A percentile compares a stretch with the other conserved stretches of the same genome.
phyloP scores from a whole-genome alignment of 441 rosid genomes.

The Jatropha podagrica region DNA sequence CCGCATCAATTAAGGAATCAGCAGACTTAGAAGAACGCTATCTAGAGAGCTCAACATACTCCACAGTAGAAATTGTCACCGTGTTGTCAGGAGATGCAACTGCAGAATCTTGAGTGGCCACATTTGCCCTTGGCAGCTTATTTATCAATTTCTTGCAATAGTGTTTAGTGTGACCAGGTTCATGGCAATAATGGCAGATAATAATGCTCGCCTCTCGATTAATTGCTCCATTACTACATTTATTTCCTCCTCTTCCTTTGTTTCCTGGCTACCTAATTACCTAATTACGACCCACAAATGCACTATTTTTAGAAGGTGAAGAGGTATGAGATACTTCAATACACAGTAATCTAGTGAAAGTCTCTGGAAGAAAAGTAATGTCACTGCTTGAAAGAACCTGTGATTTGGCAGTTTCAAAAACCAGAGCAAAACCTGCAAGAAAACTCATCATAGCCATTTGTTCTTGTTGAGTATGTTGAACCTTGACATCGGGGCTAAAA shows the following conservation, averaged over 20 bases:
- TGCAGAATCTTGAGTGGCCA: no score
- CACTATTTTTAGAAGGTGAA: no score
- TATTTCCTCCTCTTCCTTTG: background rate
- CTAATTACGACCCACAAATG: background rate
- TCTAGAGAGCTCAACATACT: background rate
- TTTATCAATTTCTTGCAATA: background rate
- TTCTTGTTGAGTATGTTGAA: no score
- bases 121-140: background rate
- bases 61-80: background rate
- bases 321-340: no score
- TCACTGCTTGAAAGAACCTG: no score
- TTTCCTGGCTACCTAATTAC: background rate
- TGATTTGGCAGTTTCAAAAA: no score
- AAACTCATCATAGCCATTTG: no score
- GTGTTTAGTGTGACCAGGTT: background rate
- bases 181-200: background rate
- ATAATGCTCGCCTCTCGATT: background rate
- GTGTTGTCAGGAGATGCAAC: background rate
- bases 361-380: no score
- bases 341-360: no score
- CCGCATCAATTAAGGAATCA: background rate
- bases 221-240: background rate
- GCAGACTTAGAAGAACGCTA: background rate
- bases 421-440: no score
- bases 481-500: no score